Base-by-base conservation (phyloP, 139 green algal genomes). In the Ettlia oleoabundans region DNA sequence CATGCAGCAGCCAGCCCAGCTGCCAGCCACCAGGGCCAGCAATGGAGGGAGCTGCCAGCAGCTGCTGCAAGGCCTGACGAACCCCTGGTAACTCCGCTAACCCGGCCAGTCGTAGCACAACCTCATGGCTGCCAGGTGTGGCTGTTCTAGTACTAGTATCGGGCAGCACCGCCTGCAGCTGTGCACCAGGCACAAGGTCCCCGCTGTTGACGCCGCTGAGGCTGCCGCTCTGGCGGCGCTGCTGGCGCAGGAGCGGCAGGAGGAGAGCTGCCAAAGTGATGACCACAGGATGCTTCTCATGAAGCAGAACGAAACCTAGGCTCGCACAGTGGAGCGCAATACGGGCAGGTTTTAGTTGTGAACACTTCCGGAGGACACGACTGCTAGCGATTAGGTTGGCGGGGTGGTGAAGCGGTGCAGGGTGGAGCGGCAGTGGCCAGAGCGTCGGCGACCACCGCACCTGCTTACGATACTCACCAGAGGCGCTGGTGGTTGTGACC, bases 401-500 rank as follows among this genome's bases (percentile, higher is more conserved):
- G n/a, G n/a, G n/a, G n/a, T n/a, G n/a, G n/a, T n/a, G n/a, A n/a
- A 64, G 47, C 30, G 30, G 35, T 2, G 21, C 19, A 35, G 0
- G 1, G 37, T 24, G 68, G 30, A 24, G 73, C 73, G 22, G 53
- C 73, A 37, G 53, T n/a, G n/a, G n/a, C n/a, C 53, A 10, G 28
- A 58, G 7, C 24, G 15, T 28, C 55, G 55, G 21, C 55, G 30
- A n/a, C 5, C 55, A n/a, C 55, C 15, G 47, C 13, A 41, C n/a
- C 10, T 40, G 13, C 21, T 21, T 28, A 8, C 79, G 10, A 33
- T 64, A 37, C 65, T 64, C 13, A 69, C 87, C 87, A 51, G 83
- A 90, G 5, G 55, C 40, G 33, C 81, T 86, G 26, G 84, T 67
- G 1, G 85, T 80, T 4, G 85, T 88, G 3, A 22, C 32, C 18